Evolutionary conservation across 345 rosid species (phyloP), one percentile per base, ranked within the genome.

Genomic region (Lepidium africanum): DNA sequence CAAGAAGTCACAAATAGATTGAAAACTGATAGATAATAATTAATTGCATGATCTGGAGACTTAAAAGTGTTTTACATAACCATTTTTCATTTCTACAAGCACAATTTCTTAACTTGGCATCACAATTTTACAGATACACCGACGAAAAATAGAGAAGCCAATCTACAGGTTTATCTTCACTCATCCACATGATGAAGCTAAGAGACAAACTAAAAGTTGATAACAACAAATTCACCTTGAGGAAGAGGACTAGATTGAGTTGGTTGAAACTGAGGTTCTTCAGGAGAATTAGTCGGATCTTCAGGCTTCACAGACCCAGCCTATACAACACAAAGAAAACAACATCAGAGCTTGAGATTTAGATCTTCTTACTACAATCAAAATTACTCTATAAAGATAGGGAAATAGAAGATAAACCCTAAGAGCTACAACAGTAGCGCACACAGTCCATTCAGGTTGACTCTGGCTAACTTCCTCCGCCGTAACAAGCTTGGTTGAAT

Each of bases 381-480:
- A 72, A 59, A 59, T 51, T 51, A 25, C 27, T 25, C 27, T 25
- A 13, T 3, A 59, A 51, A 56, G 49, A 40, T 7, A 7, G 8
- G 7, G 25, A 30, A 60, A 11, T 9, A 47, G 68, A 63, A 47
- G 52, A 54, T 5, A 63, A 78, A 91, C 98, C 75, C 79, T 65
- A 27, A 59, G 73, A 67, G 74, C 6, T 11, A 76, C 89, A 69
- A 21, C 71, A 58, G 67, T 17, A 56, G 94, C 89, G 58, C 96
- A 86, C 57, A 87, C 91, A 5, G 76, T 86, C 96, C 96, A 89
- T 67, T 86, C 90, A 7, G 87, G 79, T 1, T 77, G 77, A 81
- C 80, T 79, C 49, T 81, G 79, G 41, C 61, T 76, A 47, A 78
- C 75, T 66, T 78, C 80, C 16, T 71, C 60, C 10, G 60, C 47